These are phyloP conservation scores for Teunomyces panamensis DNA, from an alignment of 805 yeast genomes.

Conservation along the genomic window DNA sequence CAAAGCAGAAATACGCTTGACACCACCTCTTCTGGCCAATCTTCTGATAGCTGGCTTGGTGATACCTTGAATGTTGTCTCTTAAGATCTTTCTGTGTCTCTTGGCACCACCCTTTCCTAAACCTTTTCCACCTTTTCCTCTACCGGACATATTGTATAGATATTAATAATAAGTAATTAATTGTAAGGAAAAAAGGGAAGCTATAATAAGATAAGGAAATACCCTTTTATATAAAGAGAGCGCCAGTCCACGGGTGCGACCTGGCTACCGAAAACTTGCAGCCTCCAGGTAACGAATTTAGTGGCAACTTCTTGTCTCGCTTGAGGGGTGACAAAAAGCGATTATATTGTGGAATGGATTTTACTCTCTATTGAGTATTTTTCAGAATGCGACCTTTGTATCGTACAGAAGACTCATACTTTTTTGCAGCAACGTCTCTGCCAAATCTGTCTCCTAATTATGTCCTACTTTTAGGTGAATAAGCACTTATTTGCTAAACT, in stretches of 20 bases:
- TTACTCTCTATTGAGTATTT: conserved; percentile 1
- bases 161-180: conserved; percentile 14
- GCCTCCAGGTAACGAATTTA: neutral
- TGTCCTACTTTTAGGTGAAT: too few relatives aligned
- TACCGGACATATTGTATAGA: conserved; percentile 74
- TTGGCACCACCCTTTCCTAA: conserved; percentile 99
- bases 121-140: conserved; percentile 99
- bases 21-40: conserved; percentile 99
- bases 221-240: conserved; percentile 3
- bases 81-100: conserved; percentile 99
- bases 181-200: conserved; percentile 12
- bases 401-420: neutral
- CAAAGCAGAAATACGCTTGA: conserved; percentile 98
- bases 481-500: too few relatives aligned
- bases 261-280: conserved; percentile 3
- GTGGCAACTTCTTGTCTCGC: neutral
- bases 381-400: conserved; percentile 1
- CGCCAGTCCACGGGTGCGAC: conserved; percentile 7
- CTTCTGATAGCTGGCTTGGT: conserved; percentile 99
- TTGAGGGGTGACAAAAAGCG: conserved; percentile 1
- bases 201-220: neutral
- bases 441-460: too few relatives aligned
- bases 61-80: conserved; percentile 99
- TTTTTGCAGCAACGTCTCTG: neutral
- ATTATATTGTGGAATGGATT: neutral